These are phyloP conservation scores for Pichia rugopelliculosa DNA, from an alignment of 805 yeast genomes.

Conservation along the genomic window DNA sequence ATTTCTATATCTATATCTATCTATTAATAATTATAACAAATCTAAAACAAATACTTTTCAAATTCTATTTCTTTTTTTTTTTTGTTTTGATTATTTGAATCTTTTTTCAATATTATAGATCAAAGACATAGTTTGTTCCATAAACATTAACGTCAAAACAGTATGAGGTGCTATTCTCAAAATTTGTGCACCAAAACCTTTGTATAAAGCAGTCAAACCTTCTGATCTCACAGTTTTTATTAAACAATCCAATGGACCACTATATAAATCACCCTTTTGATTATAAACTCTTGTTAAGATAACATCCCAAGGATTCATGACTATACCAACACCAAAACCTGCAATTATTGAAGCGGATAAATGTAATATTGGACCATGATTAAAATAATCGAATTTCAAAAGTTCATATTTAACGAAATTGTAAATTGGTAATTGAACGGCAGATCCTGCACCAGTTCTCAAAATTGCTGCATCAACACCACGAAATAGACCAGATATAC, in stretches of 20 bases:
- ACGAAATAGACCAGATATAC: constrained; percentile 69
- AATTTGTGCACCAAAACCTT: constrained; percentile 91
- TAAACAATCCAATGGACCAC: constrained; percentile 85
- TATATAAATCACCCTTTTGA: constrained; percentile 81
- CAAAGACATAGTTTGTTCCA: constrained; percentile 88
- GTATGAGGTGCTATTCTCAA: constrained; percentile 95
- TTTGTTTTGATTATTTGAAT: no score
- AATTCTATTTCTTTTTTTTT: no score
- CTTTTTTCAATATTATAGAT: constrained; percentile 34
- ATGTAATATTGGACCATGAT: constrained; percentile 64
- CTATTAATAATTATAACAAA: no score
- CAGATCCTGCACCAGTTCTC: constrained; percentile 93
- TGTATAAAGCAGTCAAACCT: constrained; percentile 83
- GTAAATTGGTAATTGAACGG: constrained; percentile 91
- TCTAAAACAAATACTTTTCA: no score
- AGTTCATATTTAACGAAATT: constrained; percentile 64
- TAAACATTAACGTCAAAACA: constrained; percentile 77
- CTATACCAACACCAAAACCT: constrained; percentile 88
- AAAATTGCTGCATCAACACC: constrained; percentile 94
- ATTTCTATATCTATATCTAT: no score
- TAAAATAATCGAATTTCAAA: constrained; percentile 42
- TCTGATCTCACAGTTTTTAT: constrained; percentile 73
- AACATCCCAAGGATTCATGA: constrained; percentile 98
- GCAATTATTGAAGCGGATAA: constrained; percentile 66
- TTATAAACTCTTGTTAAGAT: constrained; percentile 90